Evolutionary conservation across 1,284 basidiomycete genomes (phyloP).

Genomic region (Fomitopsis pinicola): DNA sequence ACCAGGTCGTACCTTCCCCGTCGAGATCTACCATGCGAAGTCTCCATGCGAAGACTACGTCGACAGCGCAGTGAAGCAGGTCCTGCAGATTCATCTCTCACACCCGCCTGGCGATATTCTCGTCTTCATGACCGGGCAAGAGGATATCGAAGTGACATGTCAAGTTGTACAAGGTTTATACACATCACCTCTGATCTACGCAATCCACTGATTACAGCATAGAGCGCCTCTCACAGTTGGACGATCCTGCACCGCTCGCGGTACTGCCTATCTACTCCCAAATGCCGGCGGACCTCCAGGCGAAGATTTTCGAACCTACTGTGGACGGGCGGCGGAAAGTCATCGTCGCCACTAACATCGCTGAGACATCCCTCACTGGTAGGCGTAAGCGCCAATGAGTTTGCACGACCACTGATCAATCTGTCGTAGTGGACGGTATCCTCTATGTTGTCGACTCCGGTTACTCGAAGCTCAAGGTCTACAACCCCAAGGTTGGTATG

Average conservation of each 20-base stretch:
- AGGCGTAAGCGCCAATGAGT: conserved; percentile 13
- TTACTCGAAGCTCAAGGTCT: conserved; percentile 97
- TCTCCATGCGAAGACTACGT: conserved; percentile 99
- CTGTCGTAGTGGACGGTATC: conserved; percentile 84
- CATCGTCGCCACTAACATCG: conserved; percentile 98
- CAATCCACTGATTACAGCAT: conserved; percentile 15
- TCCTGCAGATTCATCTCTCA: conserved; percentile 93
- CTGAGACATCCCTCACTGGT: conserved; percentile 96
- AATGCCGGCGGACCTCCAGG: conserved; percentile 98
- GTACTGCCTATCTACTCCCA: conserved; percentile 98
- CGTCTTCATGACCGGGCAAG: conserved; percentile 99
- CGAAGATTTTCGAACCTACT: conserved; percentile 95
- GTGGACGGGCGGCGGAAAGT: conserved; percentile 94
- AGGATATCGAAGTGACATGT: conserved; percentile 96
- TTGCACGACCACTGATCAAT: conserved; percentile 12
- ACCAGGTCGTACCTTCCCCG: conserved; percentile 97
- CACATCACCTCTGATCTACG: neutral
- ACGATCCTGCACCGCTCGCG: conserved; percentile 83
- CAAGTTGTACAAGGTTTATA: conserved; percentile 79
- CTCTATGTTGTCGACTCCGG: conserved; percentile 96
- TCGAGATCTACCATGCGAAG: conserved; percentile 94
- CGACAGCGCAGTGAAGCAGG: conserved; percentile 96
- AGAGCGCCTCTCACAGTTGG: conserved; percentile 90
- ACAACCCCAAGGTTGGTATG: conserved; percentile 99
- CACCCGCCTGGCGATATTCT: conserved; percentile 94